phyloP scores from a whole-genome alignment of 2,329 filamentous ascomycete species.

The Ophiostoma ulmi region DNA sequence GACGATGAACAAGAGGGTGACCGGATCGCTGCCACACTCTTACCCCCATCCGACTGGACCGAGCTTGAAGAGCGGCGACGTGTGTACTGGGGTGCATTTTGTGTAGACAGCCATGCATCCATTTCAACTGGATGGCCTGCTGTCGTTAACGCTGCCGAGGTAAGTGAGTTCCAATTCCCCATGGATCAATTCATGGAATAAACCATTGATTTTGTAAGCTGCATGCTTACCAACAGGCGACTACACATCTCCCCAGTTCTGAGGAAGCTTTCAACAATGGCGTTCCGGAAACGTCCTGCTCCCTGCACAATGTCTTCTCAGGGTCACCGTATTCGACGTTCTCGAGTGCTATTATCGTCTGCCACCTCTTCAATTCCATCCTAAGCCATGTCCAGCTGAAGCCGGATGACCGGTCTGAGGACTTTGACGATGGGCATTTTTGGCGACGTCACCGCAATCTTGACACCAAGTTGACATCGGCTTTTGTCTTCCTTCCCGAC shows the following conservation, averaged over 20 bases:
- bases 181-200: neutral
- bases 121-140: constrained; percentile 90
- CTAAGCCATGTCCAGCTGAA: constrained; percentile 72
- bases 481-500: constrained; percentile 72
- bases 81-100: constrained; percentile 81
- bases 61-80: constrained; percentile 72
- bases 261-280: constrained; percentile 71
- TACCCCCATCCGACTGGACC: constrained; percentile 71
- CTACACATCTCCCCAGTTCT: constrained; percentile 72
- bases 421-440: constrained; percentile 69
- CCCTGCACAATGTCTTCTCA: constrained; percentile 59
- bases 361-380: constrained; percentile 75
- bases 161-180: constrained; percentile 30
- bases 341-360: constrained; percentile 66
- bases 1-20: constrained; percentile 59
- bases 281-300: constrained; percentile 56
- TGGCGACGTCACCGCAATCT: constrained; percentile 81
- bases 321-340: constrained; percentile 64
- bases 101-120: constrained; percentile 76
- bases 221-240: constrained; percentile 45
- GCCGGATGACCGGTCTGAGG: constrained; percentile 64
- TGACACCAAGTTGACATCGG: constrained; percentile 73
- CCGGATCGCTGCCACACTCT: constrained; percentile 62
- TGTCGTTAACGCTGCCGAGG: constrained; percentile 67
- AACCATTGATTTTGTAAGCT: neutral